Percentiles rank a stretch among this genome's conserved stretches.
Evolutionary conservation across 179 eudicot genomes (phyloP).

Genomic region (Gypsophila paniculata): DNA sequence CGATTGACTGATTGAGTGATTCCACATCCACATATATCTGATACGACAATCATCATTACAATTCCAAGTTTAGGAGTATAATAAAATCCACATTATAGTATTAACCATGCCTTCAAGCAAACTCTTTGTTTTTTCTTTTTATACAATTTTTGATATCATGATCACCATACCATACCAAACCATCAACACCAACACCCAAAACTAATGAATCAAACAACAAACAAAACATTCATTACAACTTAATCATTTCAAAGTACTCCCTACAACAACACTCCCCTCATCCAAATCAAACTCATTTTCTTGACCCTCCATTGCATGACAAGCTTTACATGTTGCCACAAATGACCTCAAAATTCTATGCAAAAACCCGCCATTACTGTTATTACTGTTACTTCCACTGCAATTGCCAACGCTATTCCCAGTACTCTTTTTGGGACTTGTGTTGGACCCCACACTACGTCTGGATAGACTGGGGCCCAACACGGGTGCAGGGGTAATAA

Average conservation of each 20-base stretch:
- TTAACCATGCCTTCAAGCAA: slow-evolving; percentile 21
- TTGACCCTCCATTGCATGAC: slow-evolving; percentile 57
- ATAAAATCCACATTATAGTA: too few relatives aligned
- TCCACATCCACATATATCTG: too few relatives aligned
- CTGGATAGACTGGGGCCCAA: slow-evolving; percentile 41
- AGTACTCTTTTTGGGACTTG: slow-evolving; percentile 28
- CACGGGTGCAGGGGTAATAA: slow-evolving; percentile 51
- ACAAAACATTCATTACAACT: background rate
- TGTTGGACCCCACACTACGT: slow-evolving; percentile 24
- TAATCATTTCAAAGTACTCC: slow-evolving; percentile 2
- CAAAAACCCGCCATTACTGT: slow-evolving; percentile 32
- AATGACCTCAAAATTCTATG: slow-evolving; percentile 51
- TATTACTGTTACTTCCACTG: slow-evolving; percentile 6
- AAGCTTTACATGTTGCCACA: slow-evolving; percentile 62
- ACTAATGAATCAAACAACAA: slow-evolving; percentile 6
- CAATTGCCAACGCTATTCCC: background rate
- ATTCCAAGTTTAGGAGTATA: too few relatives aligned
- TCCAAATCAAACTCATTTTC: slow-evolving; percentile 37
- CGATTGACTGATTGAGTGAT: too few relatives aligned
- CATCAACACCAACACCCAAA: slow-evolving; percentile 5
- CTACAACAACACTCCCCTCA: slow-evolving; percentile 11
- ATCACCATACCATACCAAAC: slow-evolving; percentile 13
- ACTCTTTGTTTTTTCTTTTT: slow-evolving; percentile 15
- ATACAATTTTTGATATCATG: background rate
- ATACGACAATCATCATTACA: too few relatives aligned